Evolutionary conservation across 2,329 filamentous ascomycete species (phyloP).

Genomic region (Aspergillus glaucus): DNA sequence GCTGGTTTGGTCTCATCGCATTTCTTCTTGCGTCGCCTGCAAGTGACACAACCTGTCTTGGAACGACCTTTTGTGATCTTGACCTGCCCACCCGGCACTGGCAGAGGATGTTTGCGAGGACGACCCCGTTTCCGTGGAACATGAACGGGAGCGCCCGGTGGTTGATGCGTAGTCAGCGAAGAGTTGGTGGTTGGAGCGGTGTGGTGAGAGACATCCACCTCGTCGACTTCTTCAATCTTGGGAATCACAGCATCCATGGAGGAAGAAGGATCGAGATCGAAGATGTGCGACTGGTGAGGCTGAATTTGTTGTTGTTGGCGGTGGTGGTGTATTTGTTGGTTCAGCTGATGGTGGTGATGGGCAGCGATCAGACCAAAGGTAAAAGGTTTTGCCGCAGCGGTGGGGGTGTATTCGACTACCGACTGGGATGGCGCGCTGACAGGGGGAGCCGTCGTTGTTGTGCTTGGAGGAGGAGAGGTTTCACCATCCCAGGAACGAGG

Average conservation of each 20-base stretch:
- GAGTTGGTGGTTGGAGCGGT: constrained; percentile 5
- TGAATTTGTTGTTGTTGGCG: constrained; percentile 15
- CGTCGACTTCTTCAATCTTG: constrained; percentile 50
- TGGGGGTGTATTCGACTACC: constrained; percentile 2
- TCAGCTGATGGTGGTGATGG: neutral
- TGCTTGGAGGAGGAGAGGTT: constrained; percentile 15
- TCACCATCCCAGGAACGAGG: constrained; percentile 23
- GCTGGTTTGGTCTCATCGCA: constrained; percentile 44
- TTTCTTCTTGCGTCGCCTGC: constrained; percentile 56
- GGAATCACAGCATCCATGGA: constrained; percentile 38
- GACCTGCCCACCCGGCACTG: constrained; percentile 51
- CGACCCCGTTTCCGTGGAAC: constrained; percentile 63
- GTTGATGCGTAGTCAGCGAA: neutral
- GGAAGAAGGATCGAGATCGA: constrained; percentile 13
- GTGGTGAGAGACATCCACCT: constrained; percentile 28
- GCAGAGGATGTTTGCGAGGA: constrained; percentile 72
- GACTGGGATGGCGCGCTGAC: constrained; percentile 1
- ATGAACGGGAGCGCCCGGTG: constrained; percentile 25
- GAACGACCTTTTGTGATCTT: constrained; percentile 71
- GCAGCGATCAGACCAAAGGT: neutral
- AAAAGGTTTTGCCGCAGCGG: constrained; percentile 3
- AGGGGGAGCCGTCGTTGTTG: constrained; percentile 7
- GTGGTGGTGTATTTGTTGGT: constrained; percentile 1
- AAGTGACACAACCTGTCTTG: constrained; percentile 54
- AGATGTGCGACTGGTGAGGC: constrained; percentile 14